Evolutionary conservation across 305 asterid species (phyloP).

Genomic region (Fraxinus baroniana): DNA sequence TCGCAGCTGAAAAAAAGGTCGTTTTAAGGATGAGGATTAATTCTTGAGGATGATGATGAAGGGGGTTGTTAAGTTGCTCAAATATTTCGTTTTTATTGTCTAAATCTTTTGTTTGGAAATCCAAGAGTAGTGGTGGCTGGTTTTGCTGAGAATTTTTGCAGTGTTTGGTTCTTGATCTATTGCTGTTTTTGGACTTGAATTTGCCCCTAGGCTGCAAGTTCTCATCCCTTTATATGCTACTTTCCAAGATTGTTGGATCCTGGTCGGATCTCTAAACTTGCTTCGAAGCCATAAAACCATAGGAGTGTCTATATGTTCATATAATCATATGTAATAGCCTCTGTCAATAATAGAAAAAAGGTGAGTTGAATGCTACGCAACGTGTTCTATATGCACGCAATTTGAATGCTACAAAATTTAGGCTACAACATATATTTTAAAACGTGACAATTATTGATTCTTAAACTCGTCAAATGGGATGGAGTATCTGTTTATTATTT

Average conservation of each 20-base stretch:
- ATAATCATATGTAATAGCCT: conserved; percentile 46
- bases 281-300: conserved; percentile 65
- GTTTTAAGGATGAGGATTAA: conserved; percentile 15
- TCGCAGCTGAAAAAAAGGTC: conserved; percentile 17
- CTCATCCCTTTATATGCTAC: conserved; percentile 60
- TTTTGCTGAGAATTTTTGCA: not conserved
- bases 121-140: conserved; percentile 26
- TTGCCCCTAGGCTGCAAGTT: conserved; percentile 48
- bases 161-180: conserved; percentile 28
- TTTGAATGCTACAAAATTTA: too few relatives aligned
- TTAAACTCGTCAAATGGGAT: too few relatives aligned
- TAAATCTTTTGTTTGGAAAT: conserved; percentile 42
- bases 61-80: not conserved
- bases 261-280: conserved; percentile 66
- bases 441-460: not conserved
- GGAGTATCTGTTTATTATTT: too few relatives aligned
- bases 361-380: not conserved
- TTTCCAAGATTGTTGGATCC: conserved; percentile 48
- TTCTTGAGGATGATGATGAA: not conserved
- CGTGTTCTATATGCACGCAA: too few relatives aligned
- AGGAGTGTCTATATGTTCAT: conserved; percentile 52
- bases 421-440: not conserved
- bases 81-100: conserved; percentile 28
- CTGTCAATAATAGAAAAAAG: conserved; percentile 34
- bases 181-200: conserved; percentile 10